These are phyloP conservation scores for Biscogniauxia marginata DNA, from an alignment of 2,329 filamentous ascomycete genomes.

Conservation along the genomic window DNA sequence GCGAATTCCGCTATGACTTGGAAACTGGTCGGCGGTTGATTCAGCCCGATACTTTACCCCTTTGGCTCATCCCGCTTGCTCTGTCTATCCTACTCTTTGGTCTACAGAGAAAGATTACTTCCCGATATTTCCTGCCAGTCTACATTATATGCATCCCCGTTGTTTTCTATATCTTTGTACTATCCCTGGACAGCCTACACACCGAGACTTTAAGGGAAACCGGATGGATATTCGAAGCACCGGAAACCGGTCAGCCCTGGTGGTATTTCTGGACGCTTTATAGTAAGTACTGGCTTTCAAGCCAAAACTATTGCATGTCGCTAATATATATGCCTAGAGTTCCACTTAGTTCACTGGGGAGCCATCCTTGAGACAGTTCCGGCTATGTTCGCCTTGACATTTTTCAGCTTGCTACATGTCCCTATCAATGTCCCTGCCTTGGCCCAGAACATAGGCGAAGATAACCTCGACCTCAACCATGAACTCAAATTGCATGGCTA, in stretches of 20 bases:
- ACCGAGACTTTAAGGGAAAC: conserved; percentile 64
- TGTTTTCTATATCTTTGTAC: conserved; percentile 76
- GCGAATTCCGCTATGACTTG: conserved; percentile 79
- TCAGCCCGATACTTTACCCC: conserved; percentile 67
- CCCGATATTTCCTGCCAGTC: conserved; percentile 80
- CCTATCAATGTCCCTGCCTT: conserved; percentile 97
- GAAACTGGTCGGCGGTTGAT: conserved; percentile 75
- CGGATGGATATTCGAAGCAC: conserved; percentile 91
- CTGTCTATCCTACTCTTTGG: conserved; percentile 76
- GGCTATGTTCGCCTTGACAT: conserved; percentile 94
- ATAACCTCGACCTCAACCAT: conserved; percentile 85
- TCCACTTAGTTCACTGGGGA: conserved; percentile 76
- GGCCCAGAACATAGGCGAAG: conserved; percentile 85
- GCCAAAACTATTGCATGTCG: not conserved
- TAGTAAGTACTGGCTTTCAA: conserved; percentile 53
- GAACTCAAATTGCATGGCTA: conserved; percentile 91
- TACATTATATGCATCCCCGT: conserved; percentile 81
- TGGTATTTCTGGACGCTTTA: conserved; percentile 98
- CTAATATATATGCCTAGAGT: conserved; percentile 54
- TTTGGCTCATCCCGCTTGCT: conserved; percentile 79
- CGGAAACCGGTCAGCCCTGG: conserved; percentile 83
- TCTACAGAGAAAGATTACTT: conserved; percentile 72
- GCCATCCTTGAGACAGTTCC: conserved; percentile 83
- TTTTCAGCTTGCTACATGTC: conserved; percentile 95
- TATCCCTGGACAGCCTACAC: conserved; percentile 65